A percentile compares a stretch with the other conserved stretches of the same genome.
Evolutionary conservation across 129 eudicot genomes (phyloP).

Genomic region (Artemisia argyi): DNA sequence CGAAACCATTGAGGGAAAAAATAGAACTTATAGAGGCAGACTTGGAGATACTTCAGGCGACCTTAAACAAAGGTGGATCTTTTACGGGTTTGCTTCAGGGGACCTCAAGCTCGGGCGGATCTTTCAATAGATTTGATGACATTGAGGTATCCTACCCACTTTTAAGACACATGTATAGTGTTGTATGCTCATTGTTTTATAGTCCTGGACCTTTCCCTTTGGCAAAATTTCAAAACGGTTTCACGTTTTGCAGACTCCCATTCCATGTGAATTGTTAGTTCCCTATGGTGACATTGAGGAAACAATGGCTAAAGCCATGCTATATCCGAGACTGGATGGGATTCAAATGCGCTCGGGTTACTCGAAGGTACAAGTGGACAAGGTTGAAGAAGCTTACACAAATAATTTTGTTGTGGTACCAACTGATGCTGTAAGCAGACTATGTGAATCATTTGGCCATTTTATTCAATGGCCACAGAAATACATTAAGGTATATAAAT

Average conservation of each 20-base stretch:
- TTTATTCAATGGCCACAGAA: not conserved
- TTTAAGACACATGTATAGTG: not conserved
- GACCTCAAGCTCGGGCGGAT: not conserved
- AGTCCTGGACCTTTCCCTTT: too few relatives aligned
- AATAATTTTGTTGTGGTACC: not conserved
- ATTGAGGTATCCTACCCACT: not conserved
- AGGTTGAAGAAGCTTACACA: not conserved
- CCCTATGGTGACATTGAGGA: not conserved
- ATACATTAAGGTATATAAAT: not conserved
- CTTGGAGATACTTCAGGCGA: not conserved
- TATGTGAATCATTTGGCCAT: not conserved
- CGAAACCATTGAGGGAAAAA: not conserved
- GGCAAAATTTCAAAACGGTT: not conserved
- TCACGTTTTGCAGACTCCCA: not conserved
- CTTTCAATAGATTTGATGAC: not conserved
- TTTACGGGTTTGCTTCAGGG: not conserved
- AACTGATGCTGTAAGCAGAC: not conserved
- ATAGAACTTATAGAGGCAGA: not conserved
- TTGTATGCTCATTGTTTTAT: not conserved
- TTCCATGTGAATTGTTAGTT: not conserved
- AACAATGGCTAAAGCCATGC: not conserved
- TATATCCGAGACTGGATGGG: not conserved
- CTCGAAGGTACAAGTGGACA: not conserved
- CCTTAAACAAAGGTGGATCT: not conserved
- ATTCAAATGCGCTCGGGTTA: not conserved